phyloP scores from a whole-genome alignment of 805 yeast species.

The Candida sanyiensis region DNA sequence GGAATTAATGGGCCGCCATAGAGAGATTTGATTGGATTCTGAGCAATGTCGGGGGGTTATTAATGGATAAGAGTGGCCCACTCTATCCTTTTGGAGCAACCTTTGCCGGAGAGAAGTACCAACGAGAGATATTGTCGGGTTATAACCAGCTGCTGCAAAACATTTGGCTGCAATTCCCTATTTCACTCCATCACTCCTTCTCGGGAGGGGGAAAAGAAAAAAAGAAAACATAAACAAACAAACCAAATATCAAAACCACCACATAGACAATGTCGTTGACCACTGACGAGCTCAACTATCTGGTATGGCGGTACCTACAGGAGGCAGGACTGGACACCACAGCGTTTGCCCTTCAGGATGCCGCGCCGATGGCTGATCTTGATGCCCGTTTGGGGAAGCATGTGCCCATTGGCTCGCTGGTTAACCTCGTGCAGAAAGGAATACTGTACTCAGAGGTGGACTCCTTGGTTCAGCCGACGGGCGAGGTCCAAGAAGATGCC shows the following conservation, averaged over 20 bases:
- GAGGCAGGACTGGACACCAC: conserved; percentile 75
- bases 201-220: too few relatives aligned
- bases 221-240: conserved; percentile 2
- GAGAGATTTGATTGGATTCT: too few relatives aligned
- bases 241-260: background rate
- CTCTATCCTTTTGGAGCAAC: too few relatives aligned
- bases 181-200: background rate
- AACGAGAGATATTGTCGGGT: too few relatives aligned
- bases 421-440: conserved; percentile 80
- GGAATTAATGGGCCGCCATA: too few relatives aligned
- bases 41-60: too few relatives aligned
- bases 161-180: background rate
- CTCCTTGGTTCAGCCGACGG: conserved; percentile 39
- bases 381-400: conserved; percentile 44
- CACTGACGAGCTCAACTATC: conserved; percentile 79
- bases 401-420: conserved; percentile 77
- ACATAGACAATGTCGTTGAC: conserved; percentile 60
- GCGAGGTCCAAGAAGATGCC: conserved; percentile 24
- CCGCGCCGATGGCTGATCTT: conserved; percentile 53
- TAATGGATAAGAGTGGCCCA: too few relatives aligned
- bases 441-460: conserved; percentile 72
- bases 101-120: too few relatives aligned
- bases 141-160: too few relatives aligned
- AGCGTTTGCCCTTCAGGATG: conserved; percentile 76
- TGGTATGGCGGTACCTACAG: conserved; percentile 88